phyloP scores from a whole-genome alignment of 2,329 filamentous ascomycete genomes.

The Aureobasidium musti region DNA sequence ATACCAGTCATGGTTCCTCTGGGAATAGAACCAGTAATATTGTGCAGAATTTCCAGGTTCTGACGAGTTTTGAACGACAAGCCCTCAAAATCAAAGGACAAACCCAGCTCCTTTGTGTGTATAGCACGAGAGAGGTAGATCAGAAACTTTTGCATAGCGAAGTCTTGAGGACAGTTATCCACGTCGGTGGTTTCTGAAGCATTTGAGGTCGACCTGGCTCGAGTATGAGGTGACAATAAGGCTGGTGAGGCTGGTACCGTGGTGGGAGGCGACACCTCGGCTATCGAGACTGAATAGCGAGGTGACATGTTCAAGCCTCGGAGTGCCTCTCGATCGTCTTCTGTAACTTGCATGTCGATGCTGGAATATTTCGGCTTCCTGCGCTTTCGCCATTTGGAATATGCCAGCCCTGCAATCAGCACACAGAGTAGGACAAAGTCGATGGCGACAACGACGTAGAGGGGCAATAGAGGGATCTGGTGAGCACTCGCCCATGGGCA shows the following conservation, averaged over 20 bases:
- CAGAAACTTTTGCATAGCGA: slow-evolving; percentile 54
- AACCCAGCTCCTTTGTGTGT: slow-evolving; percentile 54
- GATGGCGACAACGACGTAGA: slow-evolving; percentile 48
- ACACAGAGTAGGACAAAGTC: slow-evolving; percentile 48
- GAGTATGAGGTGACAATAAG: not conserved
- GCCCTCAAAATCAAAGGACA: slow-evolving; percentile 57
- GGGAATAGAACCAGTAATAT: slow-evolving; percentile 58
- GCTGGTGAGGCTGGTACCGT: not conserved
- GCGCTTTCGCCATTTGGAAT: slow-evolving; percentile 44
- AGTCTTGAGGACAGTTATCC: slow-evolving; percentile 37
- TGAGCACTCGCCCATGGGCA: slow-evolving; percentile 51
- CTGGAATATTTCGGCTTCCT: slow-evolving; percentile 36
- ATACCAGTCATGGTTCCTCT: slow-evolving; percentile 59
- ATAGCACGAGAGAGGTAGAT: slow-evolving; percentile 57
- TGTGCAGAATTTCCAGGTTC: slow-evolving; percentile 49
- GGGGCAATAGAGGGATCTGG: slow-evolving; percentile 50
- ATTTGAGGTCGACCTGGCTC: slow-evolving; percentile 15
- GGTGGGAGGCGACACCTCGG: slow-evolving; percentile 39
- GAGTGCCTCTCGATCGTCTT: slow-evolving; percentile 38
- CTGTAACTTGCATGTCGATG: slow-evolving; percentile 32
- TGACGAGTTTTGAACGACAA: slow-evolving; percentile 41
- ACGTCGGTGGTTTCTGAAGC: slow-evolving; percentile 36
- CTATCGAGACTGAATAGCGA: slow-evolving; percentile 28
- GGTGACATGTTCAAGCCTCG: slow-evolving; percentile 33
- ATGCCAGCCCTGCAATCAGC: slow-evolving; percentile 41